phyloP scores from a whole-genome alignment of 164 flowering plant genomes.

The Euptelea pleiosperma region DNA sequence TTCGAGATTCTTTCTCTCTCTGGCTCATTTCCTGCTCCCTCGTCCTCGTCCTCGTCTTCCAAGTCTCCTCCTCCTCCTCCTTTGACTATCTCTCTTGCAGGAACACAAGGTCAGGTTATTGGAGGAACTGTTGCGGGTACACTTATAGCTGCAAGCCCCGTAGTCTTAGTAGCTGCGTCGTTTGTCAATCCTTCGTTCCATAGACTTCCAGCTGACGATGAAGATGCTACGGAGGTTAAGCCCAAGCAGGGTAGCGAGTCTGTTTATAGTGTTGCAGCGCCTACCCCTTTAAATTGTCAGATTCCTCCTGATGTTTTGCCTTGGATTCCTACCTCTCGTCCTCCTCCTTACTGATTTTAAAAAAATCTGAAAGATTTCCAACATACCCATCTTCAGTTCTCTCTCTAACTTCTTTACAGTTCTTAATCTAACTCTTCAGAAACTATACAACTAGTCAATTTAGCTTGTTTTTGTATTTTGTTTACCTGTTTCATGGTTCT shows the following conservation, averaged over 20 bases:
- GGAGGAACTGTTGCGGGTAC: constrained; percentile 42
- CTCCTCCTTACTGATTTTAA: constrained; percentile 5
- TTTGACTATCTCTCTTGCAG: constrained; percentile 36
- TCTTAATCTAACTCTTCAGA: no score
- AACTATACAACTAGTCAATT: no score
- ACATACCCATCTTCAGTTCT: no score
- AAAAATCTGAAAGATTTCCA: no score
- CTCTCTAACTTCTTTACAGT: no score
- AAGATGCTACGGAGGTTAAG: constrained; percentile 8
- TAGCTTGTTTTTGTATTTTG: no score
- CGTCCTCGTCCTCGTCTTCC: constrained; percentile 5
- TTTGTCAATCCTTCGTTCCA: constrained; percentile 24
- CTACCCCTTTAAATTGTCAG: constrained; percentile 25
- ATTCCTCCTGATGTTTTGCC: constrained; percentile 23
- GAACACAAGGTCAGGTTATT: constrained; percentile 42
- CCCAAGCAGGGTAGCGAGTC: not conserved
- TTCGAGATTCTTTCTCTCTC: constrained; percentile 47
- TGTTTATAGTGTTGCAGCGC: constrained; percentile 7
- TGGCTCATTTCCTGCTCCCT: constrained; percentile 28
- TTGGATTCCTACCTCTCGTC: constrained; percentile 28
- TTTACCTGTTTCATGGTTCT: no score
- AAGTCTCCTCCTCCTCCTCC: constrained; percentile 4
- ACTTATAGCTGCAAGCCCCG: constrained; percentile 28
- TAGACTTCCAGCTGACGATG: constrained; percentile 19
- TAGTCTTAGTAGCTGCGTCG: constrained; percentile 33